These are phyloP conservation scores for Reticulascus tulasneorum DNA, from an alignment of 2,329 filamentous ascomycete genomes.

Conservation along the genomic window DNA sequence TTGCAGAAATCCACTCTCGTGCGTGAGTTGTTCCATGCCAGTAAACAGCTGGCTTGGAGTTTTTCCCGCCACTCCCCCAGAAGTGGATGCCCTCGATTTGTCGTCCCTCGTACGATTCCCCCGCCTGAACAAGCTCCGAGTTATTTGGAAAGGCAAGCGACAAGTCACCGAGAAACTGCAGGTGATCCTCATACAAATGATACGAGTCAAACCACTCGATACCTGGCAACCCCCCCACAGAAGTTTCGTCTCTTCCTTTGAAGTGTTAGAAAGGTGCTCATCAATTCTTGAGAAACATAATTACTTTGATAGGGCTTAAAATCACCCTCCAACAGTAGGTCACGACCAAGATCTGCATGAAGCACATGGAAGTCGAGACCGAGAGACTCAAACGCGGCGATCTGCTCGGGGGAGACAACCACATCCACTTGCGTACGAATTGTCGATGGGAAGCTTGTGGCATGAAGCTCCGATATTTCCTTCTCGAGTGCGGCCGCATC, in stretches of 20 bases:
- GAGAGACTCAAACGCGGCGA: constrained; percentile 23
- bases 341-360: constrained; percentile 24
- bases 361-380: constrained; percentile 24
- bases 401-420: constrained; percentile 24
- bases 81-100: constrained; percentile 60
- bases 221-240: constrained; percentile 8
- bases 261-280: constrained; percentile 1
- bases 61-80: constrained; percentile 41
- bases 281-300: not conserved
- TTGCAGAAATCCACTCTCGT: constrained; percentile 50
- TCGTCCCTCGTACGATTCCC: constrained; percentile 42
- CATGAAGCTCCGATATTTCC: constrained; percentile 9
- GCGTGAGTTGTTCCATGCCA: constrained; percentile 51
- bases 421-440: constrained; percentile 21
- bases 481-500: constrained; percentile 1
- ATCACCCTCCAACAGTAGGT: constrained; percentile 23
- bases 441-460: constrained; percentile 1
- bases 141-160: constrained; percentile 35
- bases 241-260: too few species aligned
- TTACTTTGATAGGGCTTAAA: constrained; percentile 9
- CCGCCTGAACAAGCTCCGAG: constrained; percentile 45
- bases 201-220: constrained; percentile 49
- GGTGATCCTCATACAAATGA: constrained; percentile 47
- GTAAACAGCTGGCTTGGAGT: constrained; percentile 46
- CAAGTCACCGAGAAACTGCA: constrained; percentile 43